Evolutionary conservation across 805 yeast species (phyloP), one percentile per base, ranked within the genome.

Genomic region (Metschnikowia santaceciliae): DNA sequence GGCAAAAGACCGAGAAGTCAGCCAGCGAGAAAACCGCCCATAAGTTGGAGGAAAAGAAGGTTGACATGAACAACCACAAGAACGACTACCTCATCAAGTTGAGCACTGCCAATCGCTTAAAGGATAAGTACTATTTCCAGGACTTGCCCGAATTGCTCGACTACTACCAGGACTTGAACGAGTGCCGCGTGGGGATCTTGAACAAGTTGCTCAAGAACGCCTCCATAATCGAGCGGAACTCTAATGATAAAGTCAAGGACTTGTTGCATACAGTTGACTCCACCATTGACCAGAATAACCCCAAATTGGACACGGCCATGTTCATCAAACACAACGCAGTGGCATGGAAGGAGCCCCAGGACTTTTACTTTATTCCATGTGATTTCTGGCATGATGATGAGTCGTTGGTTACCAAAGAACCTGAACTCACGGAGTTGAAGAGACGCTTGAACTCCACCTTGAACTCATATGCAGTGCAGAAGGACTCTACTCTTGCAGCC

Each of bases 351-450:
- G 97, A 90, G 60, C 98, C 97, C 1, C 74, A 72, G 6, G 98
- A 92, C 69, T 89, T 87, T 63, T 77, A 81, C 57, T 94, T 87
- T 61, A 79, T 88, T 55, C 97, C 98, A 1, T 84, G 96, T 23
- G 84, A 90, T 32, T 85, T 94, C 39, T 94, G 99, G 99, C 98
- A 92, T 68, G 99, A 94, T 62, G 97, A 94, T 67, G 96, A 90
- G 56, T 72, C 79, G 34, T 77, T 88, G 61, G 76, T 85, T 55
- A 73, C 78, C 4, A 77, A 79, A 41, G 83, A 79, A 39, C 77
- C 75, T 5, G 88, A 83, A 61, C 69, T 85, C 47, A 73, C 78
- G 6, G 80, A 78, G 37, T 69, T 87, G 61, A 82, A 80, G 62
- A 71, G 74, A 50, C 69, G 70, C 47, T 69, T 88, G 52, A 79